These are phyloP conservation scores for Nicotiana tabacum DNA, from an alignment of 257 asterid species.

Conservation along the genomic window DNA sequence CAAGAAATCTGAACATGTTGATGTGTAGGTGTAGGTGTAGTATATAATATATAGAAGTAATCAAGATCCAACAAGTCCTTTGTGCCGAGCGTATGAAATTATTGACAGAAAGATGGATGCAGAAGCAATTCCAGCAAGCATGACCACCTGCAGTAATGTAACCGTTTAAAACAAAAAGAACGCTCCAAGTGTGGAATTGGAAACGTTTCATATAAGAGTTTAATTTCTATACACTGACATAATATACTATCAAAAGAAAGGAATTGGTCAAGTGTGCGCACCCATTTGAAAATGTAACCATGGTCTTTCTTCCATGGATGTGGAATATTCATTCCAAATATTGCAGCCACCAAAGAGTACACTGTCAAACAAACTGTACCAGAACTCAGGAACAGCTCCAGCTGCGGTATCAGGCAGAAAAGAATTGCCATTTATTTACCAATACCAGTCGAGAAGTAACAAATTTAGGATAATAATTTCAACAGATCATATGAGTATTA, in stretches of 20 bases:
- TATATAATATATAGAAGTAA: background rate
- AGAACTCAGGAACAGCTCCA: constrained; percentile 82
- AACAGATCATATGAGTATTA: background rate
- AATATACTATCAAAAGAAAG: background rate
- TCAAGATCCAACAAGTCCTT: constrained; percentile 51
- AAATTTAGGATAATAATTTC: background rate
- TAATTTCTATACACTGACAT: background rate
- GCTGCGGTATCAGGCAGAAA: constrained; percentile 32
- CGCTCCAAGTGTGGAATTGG: background rate
- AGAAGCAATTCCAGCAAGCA: constrained; percentile 44
- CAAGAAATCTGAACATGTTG: background rate
- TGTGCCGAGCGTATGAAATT: constrained; percentile 72
- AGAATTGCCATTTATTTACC: background rate
- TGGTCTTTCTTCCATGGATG: constrained; percentile 68
- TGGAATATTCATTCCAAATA: constrained; percentile 92
- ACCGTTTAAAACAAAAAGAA: background rate
- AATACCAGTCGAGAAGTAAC: background rate
- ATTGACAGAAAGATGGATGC: constrained; percentile 58
- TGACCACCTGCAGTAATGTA: constrained; percentile 50
- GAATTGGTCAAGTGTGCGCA: constrained; percentile 10
- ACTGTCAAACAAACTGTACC: constrained; percentile 69
- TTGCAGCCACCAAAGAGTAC: constrained; percentile 72
- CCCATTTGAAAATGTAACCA: constrained; percentile 81
- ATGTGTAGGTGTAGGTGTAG: background rate
- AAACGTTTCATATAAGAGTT: background rate